phyloP scores from a whole-genome alignment of 352 stramenopile genomes.

The Phytophthora sp. region DNA sequence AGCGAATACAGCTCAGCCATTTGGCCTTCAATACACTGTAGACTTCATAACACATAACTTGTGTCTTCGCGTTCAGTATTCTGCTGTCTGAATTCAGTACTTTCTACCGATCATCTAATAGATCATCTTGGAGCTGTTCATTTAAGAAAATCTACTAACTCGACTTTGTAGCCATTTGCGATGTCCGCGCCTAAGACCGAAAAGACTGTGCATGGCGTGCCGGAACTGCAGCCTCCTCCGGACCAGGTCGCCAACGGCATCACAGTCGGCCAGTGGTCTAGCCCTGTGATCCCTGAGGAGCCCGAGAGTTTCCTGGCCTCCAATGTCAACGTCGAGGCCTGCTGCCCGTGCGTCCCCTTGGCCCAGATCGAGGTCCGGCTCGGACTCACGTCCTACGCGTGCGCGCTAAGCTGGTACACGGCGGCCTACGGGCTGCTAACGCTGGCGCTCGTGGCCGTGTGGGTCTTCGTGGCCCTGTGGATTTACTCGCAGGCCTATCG shows the following conservation, averaged over 20 bases:
- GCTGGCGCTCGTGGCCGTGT: constrained; percentile 11
- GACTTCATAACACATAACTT: too few species aligned
- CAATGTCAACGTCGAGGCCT: constrained; percentile 37
- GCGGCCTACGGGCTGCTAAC: constrained; percentile 21
- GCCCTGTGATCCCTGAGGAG: constrained; percentile 32
- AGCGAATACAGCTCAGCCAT: constrained; percentile 26
- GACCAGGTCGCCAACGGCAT: constrained; percentile 38
- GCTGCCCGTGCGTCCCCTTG: constrained; percentile 41
- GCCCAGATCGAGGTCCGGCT: constrained; percentile 40
- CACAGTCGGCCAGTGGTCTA: constrained; percentile 37
- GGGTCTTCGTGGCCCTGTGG: constrained; percentile 32
- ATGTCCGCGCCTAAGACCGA: constrained; percentile 25
- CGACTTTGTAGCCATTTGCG: background rate
- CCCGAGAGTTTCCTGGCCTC: constrained; percentile 26
- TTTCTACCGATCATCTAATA: too few species aligned
- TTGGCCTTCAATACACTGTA: constrained; percentile 32
- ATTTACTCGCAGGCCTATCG: constrained; percentile 30
- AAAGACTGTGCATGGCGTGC: constrained; percentile 27
- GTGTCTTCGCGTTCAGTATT: too few species aligned
- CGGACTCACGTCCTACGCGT: constrained; percentile 32
- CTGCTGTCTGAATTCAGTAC: too few species aligned
- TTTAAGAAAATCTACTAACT: too few species aligned
- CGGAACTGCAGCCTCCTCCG: constrained; percentile 4
- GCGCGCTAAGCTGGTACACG: constrained; percentile 30
- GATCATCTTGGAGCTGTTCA: too few species aligned